Evolutionary conservation across 2,329 filamentous ascomycete species (phyloP), one percentile per base, ranked within the genome.

Genomic region (Sporothrix mexicana): DNA sequence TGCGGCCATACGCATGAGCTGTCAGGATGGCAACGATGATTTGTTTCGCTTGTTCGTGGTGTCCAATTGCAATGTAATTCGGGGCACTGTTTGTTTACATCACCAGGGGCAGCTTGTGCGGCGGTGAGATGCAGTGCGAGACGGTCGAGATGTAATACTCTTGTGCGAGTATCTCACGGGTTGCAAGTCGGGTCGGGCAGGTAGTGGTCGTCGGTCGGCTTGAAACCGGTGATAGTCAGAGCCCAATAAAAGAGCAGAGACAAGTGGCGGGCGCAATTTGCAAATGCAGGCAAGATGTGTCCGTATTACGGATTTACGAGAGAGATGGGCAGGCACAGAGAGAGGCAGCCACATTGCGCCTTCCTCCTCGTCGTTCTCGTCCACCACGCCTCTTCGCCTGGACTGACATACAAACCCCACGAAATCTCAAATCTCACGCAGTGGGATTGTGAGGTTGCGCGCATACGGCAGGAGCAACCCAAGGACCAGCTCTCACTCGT

Each of bases 31-130:
- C 51, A 20, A 55, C 51, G 51, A 55, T 55, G 51, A 20, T 13
- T 17, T 12, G n/a, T 23, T 12, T 25, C 41, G 61, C 2, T n/a
- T 7, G 23, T 36, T 17, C n/a, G 23, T 12, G 36, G 17, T 2
- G 61, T 45, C 41, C 61, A 66, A 66, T 66, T 45, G 61, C 51
- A 12, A 15, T 66, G 41, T 20, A 20, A 3, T 43, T 41, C 25
- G 15, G 25, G 10, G 20, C n/a, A 6, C 20, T 25, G n/a, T 57
- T 69, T 69, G 67, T 69, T 69, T 55, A 69, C 67, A 57, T 69
- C 51, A 20, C 51, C 66, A 55, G 49, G 30, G 30, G 49, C 49
- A n/a, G 47, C 66, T 67, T 45, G 64, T 13, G 47, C 13, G 12
- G 47, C 30, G 66, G 53, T 9, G 66, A 10, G 9, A 17, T 36